These are phyloP conservation scores for Corymbia maculata DNA, from an alignment of 345 rosid genomes.

Conservation along the genomic window DNA sequence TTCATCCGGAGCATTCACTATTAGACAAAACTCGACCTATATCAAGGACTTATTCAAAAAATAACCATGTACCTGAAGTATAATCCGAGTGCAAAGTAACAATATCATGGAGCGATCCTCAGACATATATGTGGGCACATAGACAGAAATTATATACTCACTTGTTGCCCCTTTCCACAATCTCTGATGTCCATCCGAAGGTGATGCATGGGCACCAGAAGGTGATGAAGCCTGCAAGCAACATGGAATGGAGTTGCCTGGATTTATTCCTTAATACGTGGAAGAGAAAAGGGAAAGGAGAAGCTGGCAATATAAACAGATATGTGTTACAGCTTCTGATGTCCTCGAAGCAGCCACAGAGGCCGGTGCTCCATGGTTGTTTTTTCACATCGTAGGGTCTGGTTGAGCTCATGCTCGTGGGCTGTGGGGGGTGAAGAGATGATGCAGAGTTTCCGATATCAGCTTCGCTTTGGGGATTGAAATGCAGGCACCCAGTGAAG, in stretches of 20 bases:
- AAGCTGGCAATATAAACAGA: not conserved
- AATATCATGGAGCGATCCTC: not conserved
- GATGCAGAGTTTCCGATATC: not conserved
- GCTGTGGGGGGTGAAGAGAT: not conserved
- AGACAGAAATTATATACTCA: not conserved
- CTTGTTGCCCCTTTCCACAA: slow-evolving; percentile 31
- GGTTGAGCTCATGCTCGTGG: not conserved
- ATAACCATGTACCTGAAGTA: not conserved
- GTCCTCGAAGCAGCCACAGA: slow-evolving; percentile 27
- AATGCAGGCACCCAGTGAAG: too few species aligned
- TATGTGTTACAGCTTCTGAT: slow-evolving; percentile 13
- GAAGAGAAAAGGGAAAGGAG: not conserved
- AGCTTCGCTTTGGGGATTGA: too few species aligned
- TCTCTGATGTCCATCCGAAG: slow-evolving; percentile 26
- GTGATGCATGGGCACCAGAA: slow-evolving; percentile 32
- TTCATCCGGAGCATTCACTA: not conserved
- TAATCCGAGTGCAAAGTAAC: not conserved
- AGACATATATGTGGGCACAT: not conserved
- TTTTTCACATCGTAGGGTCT: not conserved
- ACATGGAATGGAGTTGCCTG: slow-evolving; percentile 8
- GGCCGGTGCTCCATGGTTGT: slow-evolving; percentile 20
- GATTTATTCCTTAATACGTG: not conserved
- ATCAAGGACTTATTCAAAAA: not conserved
- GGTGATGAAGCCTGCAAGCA: not conserved
- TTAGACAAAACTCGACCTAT: not conserved